These are phyloP conservation scores for Thermoascus crustaceus DNA, from an alignment of 2,329 filamentous ascomycete species.

Conservation along the genomic window DNA sequence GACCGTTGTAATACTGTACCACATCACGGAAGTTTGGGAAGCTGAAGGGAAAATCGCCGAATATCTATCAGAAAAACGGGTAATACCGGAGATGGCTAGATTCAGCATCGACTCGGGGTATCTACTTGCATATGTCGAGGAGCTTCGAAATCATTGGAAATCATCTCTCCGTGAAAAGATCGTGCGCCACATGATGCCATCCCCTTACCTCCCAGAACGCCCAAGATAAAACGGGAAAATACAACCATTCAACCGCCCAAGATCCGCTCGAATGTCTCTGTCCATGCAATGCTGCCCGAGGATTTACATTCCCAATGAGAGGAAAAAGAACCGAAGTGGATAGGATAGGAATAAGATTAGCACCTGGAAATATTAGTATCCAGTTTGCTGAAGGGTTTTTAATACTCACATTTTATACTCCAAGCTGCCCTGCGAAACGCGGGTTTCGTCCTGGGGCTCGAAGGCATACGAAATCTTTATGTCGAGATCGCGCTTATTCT, in stretches of 20 bases:
- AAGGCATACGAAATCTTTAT: conserved; percentile 79
- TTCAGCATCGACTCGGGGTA: conserved; percentile 44
- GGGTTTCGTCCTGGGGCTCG: conserved; percentile 63
- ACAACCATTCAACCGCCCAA: conserved; percentile 14
- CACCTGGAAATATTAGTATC: conserved; percentile 24
- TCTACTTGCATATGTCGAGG: conserved; percentile 41
- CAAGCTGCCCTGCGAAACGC: conserved; percentile 60
- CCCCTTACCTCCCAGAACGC: conserved; percentile 31
- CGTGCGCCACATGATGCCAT: conserved; percentile 31
- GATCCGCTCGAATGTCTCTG: conserved; percentile 19
- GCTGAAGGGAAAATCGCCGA: no score
- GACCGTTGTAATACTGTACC: no score
- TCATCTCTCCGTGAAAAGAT: conserved; percentile 27
- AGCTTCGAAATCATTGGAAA: conserved; percentile 33
- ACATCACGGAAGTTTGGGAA: no score
- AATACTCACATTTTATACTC: conserved; percentile 62
- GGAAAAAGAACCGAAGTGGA: no score
- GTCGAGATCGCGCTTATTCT: conserved; percentile 92
- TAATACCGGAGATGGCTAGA: conserved; percentile 31
- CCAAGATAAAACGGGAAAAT: conserved; percentile 17
- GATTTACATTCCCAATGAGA: conserved; percentile 10
- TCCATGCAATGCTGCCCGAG: conserved; percentile 25
- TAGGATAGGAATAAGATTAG: no score
- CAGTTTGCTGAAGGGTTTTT: no score
- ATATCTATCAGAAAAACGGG: conserved; percentile 12